Conservation (phyloP, 2,329 filamentous ascomycete genomes). For the Penicillium decumbens region DNA sequence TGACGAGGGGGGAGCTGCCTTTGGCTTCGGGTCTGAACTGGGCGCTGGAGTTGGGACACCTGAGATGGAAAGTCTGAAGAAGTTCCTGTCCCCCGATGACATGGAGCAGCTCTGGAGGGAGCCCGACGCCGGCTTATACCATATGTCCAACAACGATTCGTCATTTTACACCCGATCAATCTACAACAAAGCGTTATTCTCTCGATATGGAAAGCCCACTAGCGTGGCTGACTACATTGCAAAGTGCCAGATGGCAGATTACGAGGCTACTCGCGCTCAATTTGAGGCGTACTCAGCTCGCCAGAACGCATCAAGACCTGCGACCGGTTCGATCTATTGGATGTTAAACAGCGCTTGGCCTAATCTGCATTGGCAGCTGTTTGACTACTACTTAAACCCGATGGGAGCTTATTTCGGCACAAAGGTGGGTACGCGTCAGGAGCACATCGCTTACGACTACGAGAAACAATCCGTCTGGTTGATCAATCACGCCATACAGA, state of each 20-base stretch:
- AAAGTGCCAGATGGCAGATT: slow-evolving; percentile 60
- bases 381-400: slow-evolving; percentile 59
- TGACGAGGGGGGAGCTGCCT: slow-evolving; percentile 52
- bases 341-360: slow-evolving; percentile 65
- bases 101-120: slow-evolving; percentile 54
- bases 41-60: slow-evolving; percentile 61
- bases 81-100: slow-evolving; percentile 51
- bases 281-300: slow-evolving; percentile 54
- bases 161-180: slow-evolving; percentile 54
- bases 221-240: slow-evolving; percentile 55
- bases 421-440: slow-evolving; percentile 48
- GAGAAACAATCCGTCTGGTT: slow-evolving; percentile 45
- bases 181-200: slow-evolving; percentile 54
- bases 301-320: slow-evolving; percentile 50
- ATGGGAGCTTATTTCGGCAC: slow-evolving; percentile 58
- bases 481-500: slow-evolving; percentile 51
- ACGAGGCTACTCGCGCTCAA: slow-evolving; percentile 58
- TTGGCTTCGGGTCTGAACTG: slow-evolving; percentile 61
- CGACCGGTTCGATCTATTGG: slow-evolving; percentile 62
- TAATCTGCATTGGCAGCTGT: slow-evolving; percentile 60
- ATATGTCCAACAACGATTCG: slow-evolving; percentile 56
- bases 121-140: slow-evolving; percentile 52
- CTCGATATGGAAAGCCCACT: slow-evolving; percentile 50
- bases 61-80: slow-evolving; percentile 50
- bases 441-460: slow-evolving; percentile 57